Evolutionary conservation across 1,284 basidiomycete species (phyloP).

Genomic region (Golubevia sp.): DNA sequence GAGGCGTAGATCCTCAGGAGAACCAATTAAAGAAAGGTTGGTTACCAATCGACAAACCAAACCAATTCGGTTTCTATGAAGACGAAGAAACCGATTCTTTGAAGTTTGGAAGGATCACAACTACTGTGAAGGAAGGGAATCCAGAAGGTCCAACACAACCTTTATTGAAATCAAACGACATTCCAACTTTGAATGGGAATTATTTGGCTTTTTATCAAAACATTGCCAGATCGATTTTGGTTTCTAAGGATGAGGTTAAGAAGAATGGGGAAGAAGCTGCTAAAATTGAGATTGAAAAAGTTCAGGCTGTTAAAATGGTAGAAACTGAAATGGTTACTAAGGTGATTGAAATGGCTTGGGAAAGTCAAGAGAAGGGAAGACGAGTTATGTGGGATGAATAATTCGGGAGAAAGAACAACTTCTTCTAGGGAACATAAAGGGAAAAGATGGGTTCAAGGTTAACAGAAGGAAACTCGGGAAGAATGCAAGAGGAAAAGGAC

Average conservation of each 20-base stretch:
- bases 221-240: slow-evolving; percentile 35
- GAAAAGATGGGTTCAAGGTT: too few relatives aligned
- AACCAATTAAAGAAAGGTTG: slow-evolving; percentile 52
- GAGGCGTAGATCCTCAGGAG: slow-evolving; percentile 54
- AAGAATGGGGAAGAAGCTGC: slow-evolving; percentile 10
- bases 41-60: slow-evolving; percentile 33
- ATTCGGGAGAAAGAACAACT: too few relatives aligned
- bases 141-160: slow-evolving; percentile 39
- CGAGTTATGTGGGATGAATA: slow-evolving; percentile 17
- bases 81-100: slow-evolving; percentile 24
- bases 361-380: slow-evolving; percentile 34
- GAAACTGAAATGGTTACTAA: slow-evolving; percentile 36
- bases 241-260: slow-evolving; percentile 20
- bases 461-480: too few relatives aligned
- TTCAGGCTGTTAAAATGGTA: slow-evolving; percentile 25
- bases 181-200: slow-evolving; percentile 50
- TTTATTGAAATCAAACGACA: slow-evolving; percentile 26
- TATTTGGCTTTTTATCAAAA: slow-evolving; percentile 52
- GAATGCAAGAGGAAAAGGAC: too few relatives aligned
- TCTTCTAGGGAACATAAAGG: too few relatives aligned
- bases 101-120: slow-evolving; percentile 41
- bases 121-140: slow-evolving; percentile 15
- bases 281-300: slow-evolving; percentile 14
- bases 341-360: slow-evolving; percentile 35
- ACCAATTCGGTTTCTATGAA: slow-evolving; percentile 49